A percentile compares a stretch with the other conserved stretches of the same genome.
phyloP scores from a whole-genome alignment of 805 yeast species.

The Saturnispora halmiae region DNA sequence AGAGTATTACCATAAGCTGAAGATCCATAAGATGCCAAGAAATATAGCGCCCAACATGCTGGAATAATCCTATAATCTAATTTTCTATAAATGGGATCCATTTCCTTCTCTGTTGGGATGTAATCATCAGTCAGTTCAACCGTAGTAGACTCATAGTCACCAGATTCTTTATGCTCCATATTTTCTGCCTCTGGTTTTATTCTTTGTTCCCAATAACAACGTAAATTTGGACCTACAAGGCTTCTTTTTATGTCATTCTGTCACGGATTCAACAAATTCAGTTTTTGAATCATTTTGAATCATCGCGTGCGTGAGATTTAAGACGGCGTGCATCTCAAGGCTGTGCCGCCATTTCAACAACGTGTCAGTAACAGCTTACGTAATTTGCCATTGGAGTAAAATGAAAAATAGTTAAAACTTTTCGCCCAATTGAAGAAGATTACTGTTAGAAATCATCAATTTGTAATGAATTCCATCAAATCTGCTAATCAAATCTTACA shows the following conservation, averaged over 20 bases:
- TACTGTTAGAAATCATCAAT: no score
- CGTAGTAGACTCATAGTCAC: background rate
- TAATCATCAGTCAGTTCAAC: conserved; percentile 13
- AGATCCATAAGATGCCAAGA: conserved; percentile 69
- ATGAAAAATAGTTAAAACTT: no score
- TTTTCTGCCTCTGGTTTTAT: background rate
- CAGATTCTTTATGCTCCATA: background rate
- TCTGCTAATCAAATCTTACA: conserved; percentile 70
- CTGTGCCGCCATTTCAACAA: no score
- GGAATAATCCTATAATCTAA: conserved; percentile 70
- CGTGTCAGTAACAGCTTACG: no score
- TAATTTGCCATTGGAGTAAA: no score
- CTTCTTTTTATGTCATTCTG: background rate
- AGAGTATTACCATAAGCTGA: conserved; percentile 70
- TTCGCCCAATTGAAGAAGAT: no score
- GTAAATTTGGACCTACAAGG: no score
- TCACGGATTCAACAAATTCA: background rate
- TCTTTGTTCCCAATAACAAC: background rate
- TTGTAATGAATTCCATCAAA: conserved; percentile 70
- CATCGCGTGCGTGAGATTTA: no score
- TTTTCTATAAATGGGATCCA: conserved; percentile 50
- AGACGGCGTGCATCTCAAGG: no score
- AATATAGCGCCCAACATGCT: conserved; percentile 72
- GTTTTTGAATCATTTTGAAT: background rate
- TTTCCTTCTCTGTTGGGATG: conserved; percentile 25